Conservation (phyloP, 2,329 filamentous ascomycete species). For the Trichophyton schoenleinii region DNA sequence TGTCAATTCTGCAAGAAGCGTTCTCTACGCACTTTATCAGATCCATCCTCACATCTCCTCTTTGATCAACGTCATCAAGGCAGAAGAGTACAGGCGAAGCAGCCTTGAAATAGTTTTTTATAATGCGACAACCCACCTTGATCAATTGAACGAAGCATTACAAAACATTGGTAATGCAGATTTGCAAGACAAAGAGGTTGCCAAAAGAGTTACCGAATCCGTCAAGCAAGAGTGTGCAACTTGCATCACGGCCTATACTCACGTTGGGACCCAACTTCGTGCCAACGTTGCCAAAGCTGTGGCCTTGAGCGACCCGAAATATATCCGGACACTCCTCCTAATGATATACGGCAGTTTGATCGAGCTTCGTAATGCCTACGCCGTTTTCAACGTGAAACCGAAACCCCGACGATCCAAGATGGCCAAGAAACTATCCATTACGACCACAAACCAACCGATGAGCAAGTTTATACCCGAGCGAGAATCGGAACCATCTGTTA, state of each 20-base stretch:
- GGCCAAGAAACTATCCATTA: constrained; percentile 2
- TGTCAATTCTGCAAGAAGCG: constrained; percentile 44
- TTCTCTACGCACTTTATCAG: constrained; percentile 44
- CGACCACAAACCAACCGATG: constrained; percentile 19
- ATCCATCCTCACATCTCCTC: constrained; percentile 36
- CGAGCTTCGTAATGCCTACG: constrained; percentile 48
- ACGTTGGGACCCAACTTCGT: constrained; percentile 38
- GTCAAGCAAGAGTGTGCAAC: constrained; percentile 37
- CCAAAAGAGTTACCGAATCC: constrained; percentile 27
- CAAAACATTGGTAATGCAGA: constrained; percentile 38
- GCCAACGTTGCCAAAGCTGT: constrained; percentile 40
- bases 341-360: constrained; percentile 46
- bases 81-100: constrained; percentile 36
- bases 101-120: constrained; percentile 45
- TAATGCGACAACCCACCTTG: constrained; percentile 44
- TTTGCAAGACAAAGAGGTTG: constrained; percentile 39
- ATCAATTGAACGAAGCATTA: constrained; percentile 44
- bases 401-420: constrained; percentile 20
- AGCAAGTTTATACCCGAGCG: constrained; percentile 17
- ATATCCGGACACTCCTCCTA: constrained; percentile 47
- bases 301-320: constrained; percentile 43
- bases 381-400: constrained; percentile 23
- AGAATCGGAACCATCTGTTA: constrained; percentile 22
- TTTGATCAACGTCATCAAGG: constrained; percentile 36
- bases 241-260: constrained; percentile 39